Conservation (phyloP, 208 protist species). For the Leishmania mexicana region DNA sequence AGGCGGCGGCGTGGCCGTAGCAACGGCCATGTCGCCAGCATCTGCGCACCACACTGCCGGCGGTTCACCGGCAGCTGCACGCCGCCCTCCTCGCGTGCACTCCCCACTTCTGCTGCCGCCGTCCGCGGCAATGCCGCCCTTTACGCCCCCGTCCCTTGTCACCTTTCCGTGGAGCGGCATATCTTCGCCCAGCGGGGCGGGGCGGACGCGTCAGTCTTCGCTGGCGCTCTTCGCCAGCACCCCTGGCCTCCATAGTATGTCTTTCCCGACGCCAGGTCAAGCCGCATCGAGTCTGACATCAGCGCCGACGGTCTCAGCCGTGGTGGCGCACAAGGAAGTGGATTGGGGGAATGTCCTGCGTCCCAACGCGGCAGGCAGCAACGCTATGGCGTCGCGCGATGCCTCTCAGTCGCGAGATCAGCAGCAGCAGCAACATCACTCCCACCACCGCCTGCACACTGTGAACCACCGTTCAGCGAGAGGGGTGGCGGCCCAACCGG, state of each 20-base stretch:
- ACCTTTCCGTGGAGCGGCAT: background rate
- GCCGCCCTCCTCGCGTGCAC: background rate
- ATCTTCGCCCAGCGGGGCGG: background rate
- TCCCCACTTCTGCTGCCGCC: background rate
- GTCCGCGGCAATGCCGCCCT: background rate
- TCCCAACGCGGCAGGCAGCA: background rate
- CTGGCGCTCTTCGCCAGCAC: background rate
- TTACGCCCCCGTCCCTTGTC: background rate
- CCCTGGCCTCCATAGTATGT: background rate
- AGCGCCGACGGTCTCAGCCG: background rate
- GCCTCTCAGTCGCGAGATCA: background rate
- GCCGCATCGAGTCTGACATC: background rate
- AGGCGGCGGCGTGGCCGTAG: background rate
- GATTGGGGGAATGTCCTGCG: background rate
- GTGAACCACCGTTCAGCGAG: background rate
- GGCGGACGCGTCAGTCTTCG: background rate
- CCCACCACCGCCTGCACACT: background rate
- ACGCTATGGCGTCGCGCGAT: background rate
- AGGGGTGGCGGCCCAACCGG: background rate
- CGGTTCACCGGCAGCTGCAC: background rate
- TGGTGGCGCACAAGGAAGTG: background rate
- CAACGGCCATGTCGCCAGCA: background rate
- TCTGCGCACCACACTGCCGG: background rate
- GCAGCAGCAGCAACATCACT: background rate
- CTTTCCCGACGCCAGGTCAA: background rate